Conservation (phyloP, 331 rosid species). For the Phaseolus coccineus region DNA sequence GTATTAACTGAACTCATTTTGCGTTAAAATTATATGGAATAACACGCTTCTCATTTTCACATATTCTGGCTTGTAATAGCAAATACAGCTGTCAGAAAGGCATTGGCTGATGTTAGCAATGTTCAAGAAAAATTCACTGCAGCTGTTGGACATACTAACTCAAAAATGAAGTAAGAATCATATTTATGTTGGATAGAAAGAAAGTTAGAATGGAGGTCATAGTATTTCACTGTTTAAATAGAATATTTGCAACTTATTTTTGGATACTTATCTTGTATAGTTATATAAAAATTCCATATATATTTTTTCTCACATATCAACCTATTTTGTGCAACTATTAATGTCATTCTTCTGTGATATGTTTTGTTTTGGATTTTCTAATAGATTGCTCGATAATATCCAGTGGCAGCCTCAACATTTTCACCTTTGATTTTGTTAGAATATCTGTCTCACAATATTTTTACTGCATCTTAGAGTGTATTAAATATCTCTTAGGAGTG, state of each 20-base stretch:
- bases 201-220: neutral
- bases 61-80: conserved; percentile 45
- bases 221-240: conserved; percentile 15
- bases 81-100: conserved; percentile 59
- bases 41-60: conserved; percentile 1
- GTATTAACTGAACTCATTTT: conserved; percentile 35
- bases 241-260: conserved; percentile 12
- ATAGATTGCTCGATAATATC: conserved; percentile 1
- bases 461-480: neutral
- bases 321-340: neutral
- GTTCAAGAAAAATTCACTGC: conserved; percentile 51
- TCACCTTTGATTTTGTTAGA: neutral
- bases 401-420: conserved; percentile 24
- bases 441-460: neutral
- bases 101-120: conserved; percentile 86
- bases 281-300: neutral
- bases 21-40: neutral
- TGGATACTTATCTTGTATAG: neutral
- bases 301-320: neutral
- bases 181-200: conserved; percentile 33
- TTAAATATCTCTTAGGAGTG: conserved; percentile 8
- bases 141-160: conserved; percentile 47
- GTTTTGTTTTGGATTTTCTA: conserved; percentile 4
- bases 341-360: conserved; percentile 16
- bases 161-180: conserved; percentile 67